Base-by-base conservation (phyloP, 306 rosid genomes). In the Vigna hirtella region DNA sequence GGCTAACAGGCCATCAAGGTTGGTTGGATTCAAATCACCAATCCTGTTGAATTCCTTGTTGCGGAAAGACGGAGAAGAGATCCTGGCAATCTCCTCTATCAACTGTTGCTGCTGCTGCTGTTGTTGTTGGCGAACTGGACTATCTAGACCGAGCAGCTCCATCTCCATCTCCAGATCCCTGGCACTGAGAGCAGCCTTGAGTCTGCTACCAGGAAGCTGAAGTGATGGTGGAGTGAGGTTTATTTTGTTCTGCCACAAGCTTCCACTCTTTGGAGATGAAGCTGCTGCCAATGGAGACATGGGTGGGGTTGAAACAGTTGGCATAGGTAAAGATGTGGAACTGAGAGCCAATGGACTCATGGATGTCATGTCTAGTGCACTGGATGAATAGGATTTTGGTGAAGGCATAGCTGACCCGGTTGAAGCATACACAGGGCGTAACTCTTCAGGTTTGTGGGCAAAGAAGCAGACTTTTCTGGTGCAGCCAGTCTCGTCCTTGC, bases 351-450 rank as follows among this genome's bases (percentile, higher is more conserved):
- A 55, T 0, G 99, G 97, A 85, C 98, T 95, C 92, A 93, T 78
- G 16, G 82, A 47, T 0, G 96, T 77, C 90, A 91, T 86, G 83
- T 95, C 99, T 2, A 83, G 81, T 4, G 59, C 79, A 20, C 86
- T 85, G 45, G 76, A 74, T 0, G 90, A 83, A 68, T 77, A 85
- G 45, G 98, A 93, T 79, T 93, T 88, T 10, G 97, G 99, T 0
- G 99, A 93, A 36, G 99, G 99, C 97, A 96, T 88, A 61, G 97
- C 99, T 4, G 99, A 96, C 7, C 99, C 99, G 0, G 99, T 96
- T 78, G 96, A 91, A 71, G 93, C 96, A 78, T 91, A 96, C 63
- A 96, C 97, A 0, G 99, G 99, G 20, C 99, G 97, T 11, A 96
- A 47, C 73, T 96, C 99, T 63, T 90, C 99, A 0, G 84, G 91